These are phyloP conservation scores for Komagataella phaffii DNA, from an alignment of 805 yeast species.

Conservation along the genomic window DNA sequence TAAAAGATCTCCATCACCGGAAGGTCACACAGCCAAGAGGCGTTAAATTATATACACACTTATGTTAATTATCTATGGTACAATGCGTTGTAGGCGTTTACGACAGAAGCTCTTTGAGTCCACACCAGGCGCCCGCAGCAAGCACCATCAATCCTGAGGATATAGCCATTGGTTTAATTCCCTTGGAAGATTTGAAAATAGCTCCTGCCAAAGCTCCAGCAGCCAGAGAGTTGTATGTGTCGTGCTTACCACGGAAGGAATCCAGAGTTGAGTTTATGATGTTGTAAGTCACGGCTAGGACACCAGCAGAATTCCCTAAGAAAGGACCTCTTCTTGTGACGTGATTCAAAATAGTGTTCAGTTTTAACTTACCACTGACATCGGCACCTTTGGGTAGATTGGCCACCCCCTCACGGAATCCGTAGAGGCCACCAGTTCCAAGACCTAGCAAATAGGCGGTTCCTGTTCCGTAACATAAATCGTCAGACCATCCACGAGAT, in stretches of 20 bases:
- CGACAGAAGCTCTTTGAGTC: constrained; percentile 34
- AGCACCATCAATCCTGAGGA: constrained; percentile 77
- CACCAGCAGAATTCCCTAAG: constrained; percentile 92
- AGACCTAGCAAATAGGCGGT: constrained; percentile 79
- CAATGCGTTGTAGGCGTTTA: not conserved
- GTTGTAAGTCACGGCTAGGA: constrained; percentile 81
- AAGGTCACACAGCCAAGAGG: not conserved
- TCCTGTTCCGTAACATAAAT: constrained; percentile 96
- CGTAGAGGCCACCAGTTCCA: constrained; percentile 82
- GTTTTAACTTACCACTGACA: constrained; percentile 67
- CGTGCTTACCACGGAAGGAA: constrained; percentile 77
- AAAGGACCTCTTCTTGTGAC: constrained; percentile 94
- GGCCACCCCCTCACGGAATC: constrained; percentile 74
- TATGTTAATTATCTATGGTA: not conserved
- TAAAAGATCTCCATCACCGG: not conserved
- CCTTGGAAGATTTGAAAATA: constrained; percentile 73
- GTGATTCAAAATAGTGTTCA: constrained; percentile 84
- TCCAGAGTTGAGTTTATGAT: constrained; percentile 71
- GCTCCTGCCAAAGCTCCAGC: constrained; percentile 94
- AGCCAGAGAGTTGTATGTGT: constrained; percentile 65
- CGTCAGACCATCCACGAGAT: constrained; percentile 96
- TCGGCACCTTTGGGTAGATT: constrained; percentile 48
- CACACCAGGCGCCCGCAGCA: constrained; percentile 91
- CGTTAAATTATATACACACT: not conserved
- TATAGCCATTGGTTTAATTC: constrained; percentile 78